phyloP scores from a whole-genome alignment of 1,284 basidiomycete species.

The Puccinia horiana region DNA sequence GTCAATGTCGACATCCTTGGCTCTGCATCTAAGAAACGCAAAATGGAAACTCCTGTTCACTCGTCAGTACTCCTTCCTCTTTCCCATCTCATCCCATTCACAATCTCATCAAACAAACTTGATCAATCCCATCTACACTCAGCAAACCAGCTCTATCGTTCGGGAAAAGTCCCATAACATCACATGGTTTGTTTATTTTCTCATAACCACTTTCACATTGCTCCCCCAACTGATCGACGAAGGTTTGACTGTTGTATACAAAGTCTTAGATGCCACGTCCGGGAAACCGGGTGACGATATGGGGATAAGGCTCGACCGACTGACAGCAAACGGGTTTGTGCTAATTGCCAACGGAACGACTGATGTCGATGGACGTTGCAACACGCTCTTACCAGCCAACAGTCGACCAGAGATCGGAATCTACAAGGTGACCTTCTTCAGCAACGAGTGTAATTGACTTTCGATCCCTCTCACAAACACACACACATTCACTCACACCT shows the following conservation, averaged over 20 bases:
- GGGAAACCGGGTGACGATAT: slow-evolving; percentile 56
- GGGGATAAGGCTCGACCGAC: slow-evolving; percentile 55
- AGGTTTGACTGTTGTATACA: slow-evolving; percentile 35
- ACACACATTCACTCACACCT: neutral
- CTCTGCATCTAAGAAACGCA: slow-evolving; percentile 43
- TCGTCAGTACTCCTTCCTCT: neutral
- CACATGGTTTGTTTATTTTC: slow-evolving; percentile 54
- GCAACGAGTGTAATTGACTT: slow-evolving; percentile 50
- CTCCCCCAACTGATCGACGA: neutral
- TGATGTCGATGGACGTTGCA: slow-evolving; percentile 56
- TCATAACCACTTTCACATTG: neutral
- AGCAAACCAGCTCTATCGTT: slow-evolving; percentile 9
- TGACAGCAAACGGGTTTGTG: slow-evolving; percentile 54
- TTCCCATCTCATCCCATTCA: neutral
- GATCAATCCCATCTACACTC: neutral
- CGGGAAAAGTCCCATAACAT: slow-evolving; percentile 55
- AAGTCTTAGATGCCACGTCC: slow-evolving; percentile 57
- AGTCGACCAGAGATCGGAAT: slow-evolving; percentile 54
- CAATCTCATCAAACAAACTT: neutral
- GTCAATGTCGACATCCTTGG: neutral
- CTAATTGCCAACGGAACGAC: slow-evolving; percentile 54
- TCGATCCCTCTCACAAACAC: neutral
- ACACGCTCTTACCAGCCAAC: slow-evolving; percentile 51
- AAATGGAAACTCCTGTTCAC: slow-evolving; percentile 34
- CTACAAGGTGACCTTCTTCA: slow-evolving; percentile 57